These are phyloP conservation scores for Picochlorum sp. DNA, from an alignment of 139 green algal species.

Conservation along the genomic window DNA sequence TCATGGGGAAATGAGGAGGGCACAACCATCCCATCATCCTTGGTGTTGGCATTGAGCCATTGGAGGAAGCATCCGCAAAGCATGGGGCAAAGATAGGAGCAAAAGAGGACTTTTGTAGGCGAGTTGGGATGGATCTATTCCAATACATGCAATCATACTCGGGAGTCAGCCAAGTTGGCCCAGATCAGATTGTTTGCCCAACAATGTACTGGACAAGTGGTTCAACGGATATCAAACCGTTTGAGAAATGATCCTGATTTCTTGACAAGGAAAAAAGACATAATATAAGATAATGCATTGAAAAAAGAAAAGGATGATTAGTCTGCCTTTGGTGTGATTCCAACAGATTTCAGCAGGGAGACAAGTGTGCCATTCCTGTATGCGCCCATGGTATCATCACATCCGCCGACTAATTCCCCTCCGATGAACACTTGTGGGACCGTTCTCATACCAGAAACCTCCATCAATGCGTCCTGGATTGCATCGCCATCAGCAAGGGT, in stretches of 20 bases:
- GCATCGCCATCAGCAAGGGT: slow-evolving; percentile 50
- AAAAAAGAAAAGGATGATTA: neutral
- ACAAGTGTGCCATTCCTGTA: slow-evolving; percentile 37
- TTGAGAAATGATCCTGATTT: slow-evolving; percentile 34
- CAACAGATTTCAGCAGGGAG: slow-evolving; percentile 29
- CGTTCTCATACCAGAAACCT: slow-evolving; percentile 45
- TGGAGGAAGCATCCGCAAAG: slow-evolving; percentile 25
- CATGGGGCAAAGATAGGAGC: slow-evolving; percentile 34
- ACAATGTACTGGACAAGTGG: slow-evolving; percentile 28
- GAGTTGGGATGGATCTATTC: slow-evolving; percentile 41
- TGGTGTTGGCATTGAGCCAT: slow-evolving; percentile 11
- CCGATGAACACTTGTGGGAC: slow-evolving; percentile 80
- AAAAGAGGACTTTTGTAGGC: slow-evolving; percentile 46
- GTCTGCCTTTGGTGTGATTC: slow-evolving; percentile 8
- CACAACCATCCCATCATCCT: neutral
- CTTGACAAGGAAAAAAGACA: slow-evolving; percentile 20
- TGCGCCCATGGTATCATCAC: slow-evolving; percentile 50
- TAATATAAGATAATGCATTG: neutral
- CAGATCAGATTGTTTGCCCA: slow-evolving; percentile 32
- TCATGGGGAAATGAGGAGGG: slow-evolving; percentile 18
- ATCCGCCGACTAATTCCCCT: slow-evolving; percentile 58
- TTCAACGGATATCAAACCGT: slow-evolving; percentile 24
- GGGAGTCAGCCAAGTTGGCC: slow-evolving; percentile 17
- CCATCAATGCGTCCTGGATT: slow-evolving; percentile 46
- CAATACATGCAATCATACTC: slow-evolving; percentile 36